Evolutionary conservation across 78 protist genomes (phyloP), one percentile per base, ranked within the genome.

Genomic region (Dictyostelium brefeldianum): DNA sequence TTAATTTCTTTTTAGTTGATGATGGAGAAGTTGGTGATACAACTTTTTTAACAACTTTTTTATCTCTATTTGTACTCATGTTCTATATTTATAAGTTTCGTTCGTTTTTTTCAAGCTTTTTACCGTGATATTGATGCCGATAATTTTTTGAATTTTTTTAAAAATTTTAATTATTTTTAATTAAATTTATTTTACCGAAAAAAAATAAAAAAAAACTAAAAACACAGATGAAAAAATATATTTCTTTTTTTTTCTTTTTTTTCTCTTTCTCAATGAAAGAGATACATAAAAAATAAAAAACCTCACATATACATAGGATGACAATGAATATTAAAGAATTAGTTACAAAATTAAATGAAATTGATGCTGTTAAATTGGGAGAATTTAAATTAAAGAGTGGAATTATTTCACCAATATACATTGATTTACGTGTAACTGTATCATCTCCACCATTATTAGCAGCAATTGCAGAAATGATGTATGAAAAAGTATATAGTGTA

Each of bases 311-410:
- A n/a, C n/a, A n/a, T n/a, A n/a, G n/a, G n/a, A 36, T 36, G 43
- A 36, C 43, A 65, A 65, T 65, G 73, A 65, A 65, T 65, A 56
- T 91, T 50, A 64, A 91, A 50, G 70, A 82, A 31, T 70, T 91
- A 22, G 89, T 91, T 10, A 53, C 29, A 65, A 83, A 81, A 78
- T 70, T 91, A 41, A 78, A 91, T 69, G 83, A 83, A 27, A 91
- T 91, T 22, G 79, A 73, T 73, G 95, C 95, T 50, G 89, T 91
- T 71, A 91, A 91, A 54, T 81, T 91, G 27, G 95, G 95, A 25
- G 90, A 91, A 73, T 97, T 97, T 92, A 97, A 91, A 64, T 85
- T 97, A 70, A 97, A 97, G 85, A 79, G 93, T 53, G 98, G 98
- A 36, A 87, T 92, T 50, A 95, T 83, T 25, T 93, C 96, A 54